phyloP scores from a whole-genome alignment of 495 filamentous ascomycete genomes.

The Hypoxylon fuscum region DNA sequence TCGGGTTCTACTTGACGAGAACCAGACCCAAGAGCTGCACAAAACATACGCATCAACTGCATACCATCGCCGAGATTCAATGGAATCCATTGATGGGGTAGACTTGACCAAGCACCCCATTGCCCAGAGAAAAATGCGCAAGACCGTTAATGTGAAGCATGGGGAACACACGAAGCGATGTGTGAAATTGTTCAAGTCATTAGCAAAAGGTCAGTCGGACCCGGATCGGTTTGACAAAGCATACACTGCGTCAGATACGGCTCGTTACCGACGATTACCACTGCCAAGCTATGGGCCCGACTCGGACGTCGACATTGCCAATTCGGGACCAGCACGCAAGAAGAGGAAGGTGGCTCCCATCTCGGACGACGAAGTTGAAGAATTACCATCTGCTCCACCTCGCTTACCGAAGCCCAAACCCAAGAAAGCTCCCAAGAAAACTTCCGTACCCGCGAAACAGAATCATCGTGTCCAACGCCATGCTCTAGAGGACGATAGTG shows the following conservation, averaged over 20 bases:
- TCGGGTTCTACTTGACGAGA: conserved; percentile 51
- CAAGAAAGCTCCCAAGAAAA: conserved; percentile 27
- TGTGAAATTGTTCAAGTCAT: conserved; percentile 52
- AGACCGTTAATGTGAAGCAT: conserved; percentile 54
- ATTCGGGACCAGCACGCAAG: conserved; percentile 29
- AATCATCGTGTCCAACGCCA: conserved; percentile 6
- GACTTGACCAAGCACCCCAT: conserved; percentile 47
- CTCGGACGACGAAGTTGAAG: conserved; percentile 35
- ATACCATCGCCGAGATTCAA: conserved; percentile 32
- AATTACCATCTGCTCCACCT: conserved; percentile 18
- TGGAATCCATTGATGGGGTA: conserved; percentile 50
- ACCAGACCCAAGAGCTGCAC: conserved; percentile 50
- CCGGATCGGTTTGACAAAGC: conserved; percentile 33
- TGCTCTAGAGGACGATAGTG: conserved; percentile 16
- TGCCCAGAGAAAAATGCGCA: conserved; percentile 52
- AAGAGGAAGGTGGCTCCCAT: conserved; percentile 33
- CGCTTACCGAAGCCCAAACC: conserved; percentile 3
- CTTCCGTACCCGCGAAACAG: conserved; percentile 4
- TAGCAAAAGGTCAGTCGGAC: conserved; percentile 46
- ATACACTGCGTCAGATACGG: conserved; percentile 43
- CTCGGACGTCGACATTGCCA: conserved; percentile 22
- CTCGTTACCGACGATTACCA: conserved; percentile 42
- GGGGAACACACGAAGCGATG: conserved; percentile 57
- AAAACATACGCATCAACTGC: conserved; percentile 53
- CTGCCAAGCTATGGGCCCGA: conserved; percentile 48